Evolutionary conservation across 2,329 filamentous ascomycete species (phyloP).

Genomic region (Tolypocladium endophyticum): DNA sequence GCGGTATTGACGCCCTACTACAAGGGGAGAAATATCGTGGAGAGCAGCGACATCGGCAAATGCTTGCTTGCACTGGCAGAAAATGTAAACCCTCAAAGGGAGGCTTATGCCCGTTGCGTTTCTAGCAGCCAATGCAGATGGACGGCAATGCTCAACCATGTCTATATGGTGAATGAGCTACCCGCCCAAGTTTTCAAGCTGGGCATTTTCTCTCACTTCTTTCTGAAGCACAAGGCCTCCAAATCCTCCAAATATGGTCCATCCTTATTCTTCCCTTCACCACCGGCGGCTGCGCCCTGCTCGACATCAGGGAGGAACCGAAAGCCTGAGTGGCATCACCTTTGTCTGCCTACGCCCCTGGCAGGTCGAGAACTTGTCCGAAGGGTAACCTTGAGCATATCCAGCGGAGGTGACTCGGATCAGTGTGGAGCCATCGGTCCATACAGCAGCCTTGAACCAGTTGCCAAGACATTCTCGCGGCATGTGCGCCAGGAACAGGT

Average conservation of each 20-base stretch:
- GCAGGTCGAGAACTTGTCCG: neutral
- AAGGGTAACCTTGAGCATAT: neutral
- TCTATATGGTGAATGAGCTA: neutral
- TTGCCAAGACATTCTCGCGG: neutral
- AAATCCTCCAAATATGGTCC: neutral
- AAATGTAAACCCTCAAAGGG: neutral
- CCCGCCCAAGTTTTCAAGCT: neutral
- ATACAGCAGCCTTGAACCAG: neutral
- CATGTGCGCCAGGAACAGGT: neutral
- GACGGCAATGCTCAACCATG: neutral
- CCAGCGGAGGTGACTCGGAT: neutral
- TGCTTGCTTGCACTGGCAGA: neutral
- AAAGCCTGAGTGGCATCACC: neutral
- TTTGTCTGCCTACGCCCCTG: neutral
- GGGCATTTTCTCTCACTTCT: neutral
- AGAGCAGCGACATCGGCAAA: neutral
- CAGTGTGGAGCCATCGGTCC: neutral
- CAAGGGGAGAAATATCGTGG: neutral
- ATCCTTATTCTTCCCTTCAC: neutral
- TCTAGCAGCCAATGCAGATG: neutral
- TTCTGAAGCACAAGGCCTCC: neutral
- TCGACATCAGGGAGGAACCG: neutral
- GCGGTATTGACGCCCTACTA: neutral
- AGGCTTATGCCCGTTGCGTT: neutral
- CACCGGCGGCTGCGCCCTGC: neutral